phyloP scores from a whole-genome alignment of 257 asterid species.

The Gentiana dahurica region DNA sequence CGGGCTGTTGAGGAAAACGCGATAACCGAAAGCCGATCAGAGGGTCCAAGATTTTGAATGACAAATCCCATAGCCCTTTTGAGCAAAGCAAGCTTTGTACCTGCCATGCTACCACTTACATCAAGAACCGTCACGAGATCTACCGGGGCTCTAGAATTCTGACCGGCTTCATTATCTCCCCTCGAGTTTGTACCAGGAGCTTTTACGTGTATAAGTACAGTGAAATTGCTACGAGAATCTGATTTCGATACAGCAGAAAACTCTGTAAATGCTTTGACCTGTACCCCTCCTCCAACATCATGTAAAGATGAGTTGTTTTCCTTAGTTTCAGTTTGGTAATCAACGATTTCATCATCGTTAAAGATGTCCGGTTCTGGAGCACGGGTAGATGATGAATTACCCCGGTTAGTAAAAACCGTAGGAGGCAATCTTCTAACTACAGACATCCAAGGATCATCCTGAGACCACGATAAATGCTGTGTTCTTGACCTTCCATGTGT shows the following conservation, averaged over 20 bases:
- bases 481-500: slow-evolving; percentile 28
- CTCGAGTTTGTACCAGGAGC: no score
- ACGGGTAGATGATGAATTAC: slow-evolving; percentile 16
- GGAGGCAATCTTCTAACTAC: slow-evolving; percentile 40
- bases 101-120: slow-evolving; percentile 98
- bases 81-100: slow-evolving; percentile 77
- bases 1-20: slow-evolving; percentile 87
- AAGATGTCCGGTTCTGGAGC: slow-evolving; percentile 47
- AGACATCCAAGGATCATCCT: slow-evolving; percentile 29
- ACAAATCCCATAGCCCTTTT: slow-evolving; percentile 92
- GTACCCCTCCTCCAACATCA: no score
- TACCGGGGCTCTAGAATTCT: slow-evolving; percentile 56
- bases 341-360: slow-evolving; percentile 61
- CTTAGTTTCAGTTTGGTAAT: slow-evolving; percentile 12
- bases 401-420: slow-evolving; percentile 18
- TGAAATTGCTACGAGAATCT: no score
- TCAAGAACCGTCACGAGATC: slow-evolving; percentile 88
- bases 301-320: background rate
- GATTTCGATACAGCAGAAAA: no score
- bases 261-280: no score
- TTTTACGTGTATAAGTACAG: no score
- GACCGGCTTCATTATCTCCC: background rate
- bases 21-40: slow-evolving; percentile 77
- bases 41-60: slow-evolving; percentile 67
- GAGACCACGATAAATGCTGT: slow-evolving; percentile 30